Conservation (phyloP, 1,284 basidiomycete genomes). For the Wallemia hederae region DNA sequence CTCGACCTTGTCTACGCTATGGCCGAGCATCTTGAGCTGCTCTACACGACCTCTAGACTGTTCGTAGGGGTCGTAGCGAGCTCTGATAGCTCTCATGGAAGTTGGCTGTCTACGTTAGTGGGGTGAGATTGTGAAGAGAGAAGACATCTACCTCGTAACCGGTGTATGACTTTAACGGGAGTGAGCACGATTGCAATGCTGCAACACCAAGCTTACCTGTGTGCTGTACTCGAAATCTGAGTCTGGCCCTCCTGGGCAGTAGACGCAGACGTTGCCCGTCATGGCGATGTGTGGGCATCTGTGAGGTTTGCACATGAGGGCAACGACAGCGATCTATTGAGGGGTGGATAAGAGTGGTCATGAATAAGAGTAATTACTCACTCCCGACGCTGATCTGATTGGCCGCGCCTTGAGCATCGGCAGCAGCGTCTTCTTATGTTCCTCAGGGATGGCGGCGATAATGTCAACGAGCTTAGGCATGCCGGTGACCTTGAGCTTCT, state of each 20-base stretch:
- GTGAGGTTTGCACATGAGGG: slow-evolving; percentile 99
- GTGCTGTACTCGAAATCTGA: slow-evolving; percentile 99
- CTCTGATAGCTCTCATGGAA: slow-evolving; percentile 93
- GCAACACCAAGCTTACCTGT: slow-evolving; percentile 20
- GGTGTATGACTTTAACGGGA: slow-evolving; percentile 36
- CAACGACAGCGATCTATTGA: slow-evolving; percentile 72
- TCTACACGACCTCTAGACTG: slow-evolving; percentile 85
- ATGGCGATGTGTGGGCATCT: slow-evolving; percentile 98
- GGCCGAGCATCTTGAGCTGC: slow-evolving; percentile 75
- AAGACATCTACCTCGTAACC: slow-evolving; percentile 37
- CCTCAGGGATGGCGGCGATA: slow-evolving; percentile 90
- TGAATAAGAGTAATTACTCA: slow-evolving; percentile 17
- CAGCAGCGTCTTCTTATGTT: slow-evolving; percentile 69
- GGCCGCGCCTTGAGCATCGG: slow-evolving; percentile 81
- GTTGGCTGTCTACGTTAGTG: slow-evolving; percentile 32
- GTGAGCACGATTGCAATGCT: neutral
- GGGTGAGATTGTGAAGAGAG: neutral
- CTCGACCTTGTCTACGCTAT: slow-evolving; percentile 94
- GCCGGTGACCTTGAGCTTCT: slow-evolving; percentile 57
- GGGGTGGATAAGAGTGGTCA: neutral
- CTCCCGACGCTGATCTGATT: slow-evolving; percentile 88
- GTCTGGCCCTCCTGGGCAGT: slow-evolving; percentile 95
- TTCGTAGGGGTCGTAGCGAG: slow-evolving; percentile 94
- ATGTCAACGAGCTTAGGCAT: slow-evolving; percentile 89
- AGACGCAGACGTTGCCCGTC: slow-evolving; percentile 99